These are phyloP conservation scores for Hypoxylon sp. DNA, from an alignment of 2,329 filamentous ascomycete species.

Conservation along the genomic window DNA sequence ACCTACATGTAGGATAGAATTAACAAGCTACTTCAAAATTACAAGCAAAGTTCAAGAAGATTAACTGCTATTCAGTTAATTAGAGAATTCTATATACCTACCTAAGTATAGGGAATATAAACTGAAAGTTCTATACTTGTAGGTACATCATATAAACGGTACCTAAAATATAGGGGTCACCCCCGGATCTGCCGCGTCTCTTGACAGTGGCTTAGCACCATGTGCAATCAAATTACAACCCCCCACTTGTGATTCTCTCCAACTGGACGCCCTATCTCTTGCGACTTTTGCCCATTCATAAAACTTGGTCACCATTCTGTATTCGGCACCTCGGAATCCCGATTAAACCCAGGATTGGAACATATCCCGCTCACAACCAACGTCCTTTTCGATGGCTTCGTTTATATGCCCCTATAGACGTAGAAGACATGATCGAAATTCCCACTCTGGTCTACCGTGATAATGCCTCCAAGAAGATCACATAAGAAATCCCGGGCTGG, in stretches of 20 bases:
- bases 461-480: constrained; percentile 71
- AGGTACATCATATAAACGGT: no score
- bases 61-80: no score
- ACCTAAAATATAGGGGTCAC: no score
- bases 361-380: no score
- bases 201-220: constrained; percentile 32
- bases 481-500: constrained; percentile 76
- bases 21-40: no score
- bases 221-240: constrained; percentile 10
- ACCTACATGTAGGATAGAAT: no score
- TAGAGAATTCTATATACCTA: no score
- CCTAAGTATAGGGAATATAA: no score
- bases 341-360: constrained; percentile 6
- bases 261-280: background rate
- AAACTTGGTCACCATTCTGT: constrained; percentile 6
- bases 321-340: constrained; percentile 16
- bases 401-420: constrained; percentile 29
- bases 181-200: constrained; percentile 30
- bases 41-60: no score
- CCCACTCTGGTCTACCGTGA: no score
- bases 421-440: no score
- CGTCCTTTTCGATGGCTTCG: constrained; percentile 33
- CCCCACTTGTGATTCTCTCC: constrained; percentile 4
- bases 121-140: no score
- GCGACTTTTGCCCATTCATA: constrained; percentile 1